These are phyloP conservation scores for Patellaria atrata DNA, from an alignment of 495 filamentous ascomycete species.

Conservation along the genomic window DNA sequence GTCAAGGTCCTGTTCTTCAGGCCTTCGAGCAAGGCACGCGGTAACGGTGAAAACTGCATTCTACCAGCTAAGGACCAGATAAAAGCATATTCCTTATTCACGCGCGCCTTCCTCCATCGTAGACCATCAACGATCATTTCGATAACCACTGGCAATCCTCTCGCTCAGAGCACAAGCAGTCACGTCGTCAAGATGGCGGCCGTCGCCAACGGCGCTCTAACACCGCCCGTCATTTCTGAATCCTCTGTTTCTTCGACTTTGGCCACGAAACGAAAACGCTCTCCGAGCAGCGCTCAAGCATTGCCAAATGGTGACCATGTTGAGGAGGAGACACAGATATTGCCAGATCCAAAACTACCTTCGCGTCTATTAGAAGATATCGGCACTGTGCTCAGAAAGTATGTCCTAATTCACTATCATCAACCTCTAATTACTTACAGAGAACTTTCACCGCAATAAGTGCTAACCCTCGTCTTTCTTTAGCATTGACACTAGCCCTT, in stretches of 20 bases:
- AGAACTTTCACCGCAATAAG: neutral
- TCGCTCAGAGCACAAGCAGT: no score
- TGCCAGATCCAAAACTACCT: no score
- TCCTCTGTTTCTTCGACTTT: conserved; percentile 20
- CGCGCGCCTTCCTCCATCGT: no score
- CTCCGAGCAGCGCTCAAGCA: conserved; percentile 9
- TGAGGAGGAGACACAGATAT: no score
- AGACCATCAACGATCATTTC: no score
- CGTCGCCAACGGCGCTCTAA: conserved; percentile 21
- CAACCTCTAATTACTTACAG: neutral
- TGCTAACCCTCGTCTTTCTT: conserved; percentile 3
- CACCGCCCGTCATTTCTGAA: conserved; percentile 14
- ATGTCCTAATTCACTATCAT: conserved; percentile 1
- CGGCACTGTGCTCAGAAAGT: conserved; percentile 19
- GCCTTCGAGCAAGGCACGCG: no score
- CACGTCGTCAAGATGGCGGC: conserved; percentile 19
- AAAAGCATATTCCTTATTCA: no score
- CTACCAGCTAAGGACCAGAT: no score
- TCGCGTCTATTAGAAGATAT: conserved; percentile 18
- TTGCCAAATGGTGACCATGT: conserved; percentile 18
- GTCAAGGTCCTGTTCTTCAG: no score
- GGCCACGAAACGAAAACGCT: conserved; percentile 22
- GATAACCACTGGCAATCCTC: no score
- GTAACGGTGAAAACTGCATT: no score
- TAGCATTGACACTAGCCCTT: conserved; percentile 22